Conservation (phyloP, 177 flowering plant genomes). For the Telopea speciosissima region DNA sequence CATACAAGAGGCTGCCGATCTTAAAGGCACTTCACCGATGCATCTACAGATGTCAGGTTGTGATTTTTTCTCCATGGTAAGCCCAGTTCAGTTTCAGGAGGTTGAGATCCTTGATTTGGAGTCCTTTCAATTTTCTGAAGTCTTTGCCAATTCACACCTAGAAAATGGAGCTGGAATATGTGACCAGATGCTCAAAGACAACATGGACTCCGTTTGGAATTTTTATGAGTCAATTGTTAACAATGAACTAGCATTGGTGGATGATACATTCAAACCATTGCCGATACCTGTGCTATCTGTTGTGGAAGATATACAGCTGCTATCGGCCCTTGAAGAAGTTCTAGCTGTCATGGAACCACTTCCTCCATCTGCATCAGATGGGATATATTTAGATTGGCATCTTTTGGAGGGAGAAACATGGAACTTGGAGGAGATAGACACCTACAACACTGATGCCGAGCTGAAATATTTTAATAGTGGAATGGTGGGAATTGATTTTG, state of each 20-base stretch:
- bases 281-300: conserved; percentile 61
- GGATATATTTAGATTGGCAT: conserved; percentile 85
- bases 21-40: conserved; percentile 15
- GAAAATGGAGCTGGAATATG: conserved; percentile 27
- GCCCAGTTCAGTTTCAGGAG: conserved; percentile 49
- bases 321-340: conserved; percentile 28
- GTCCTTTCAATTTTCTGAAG: conserved; percentile 25
- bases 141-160: conserved; percentile 18
- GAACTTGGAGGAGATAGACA: conserved; percentile 33
- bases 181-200: conserved; percentile 35
- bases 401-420: conserved; percentile 52
- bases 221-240: conserved; percentile 56
- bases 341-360: conserved; percentile 40
- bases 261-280: conserved; percentile 68
- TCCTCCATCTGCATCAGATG: conserved; percentile 64
- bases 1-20: conserved; percentile 19
- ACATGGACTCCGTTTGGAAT: conserved; percentile 31
- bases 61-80: conserved; percentile 10
- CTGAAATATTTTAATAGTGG: conserved; percentile 18
- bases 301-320: conserved; percentile 26
- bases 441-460: conserved; percentile 20
- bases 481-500: conserved; percentile 29
- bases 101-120: conserved; percentile 43
- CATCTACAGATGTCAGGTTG: conserved; percentile 17
- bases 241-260: conserved; percentile 58